Evolutionary conservation across 2,329 filamentous ascomycete species (phyloP).

Genomic region (Shiraia sp.): DNA sequence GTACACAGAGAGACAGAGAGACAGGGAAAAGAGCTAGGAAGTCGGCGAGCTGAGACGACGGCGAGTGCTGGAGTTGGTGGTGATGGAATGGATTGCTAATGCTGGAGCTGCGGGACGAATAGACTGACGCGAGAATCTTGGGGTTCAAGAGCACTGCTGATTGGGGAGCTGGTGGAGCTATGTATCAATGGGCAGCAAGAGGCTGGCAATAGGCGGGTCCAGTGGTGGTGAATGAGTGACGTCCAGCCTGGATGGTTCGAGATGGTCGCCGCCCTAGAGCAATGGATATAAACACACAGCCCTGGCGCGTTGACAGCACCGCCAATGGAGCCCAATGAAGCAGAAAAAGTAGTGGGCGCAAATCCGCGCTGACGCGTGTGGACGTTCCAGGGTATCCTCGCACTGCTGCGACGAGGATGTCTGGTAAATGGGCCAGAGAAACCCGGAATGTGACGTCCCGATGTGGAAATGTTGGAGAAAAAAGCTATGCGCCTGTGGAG

Average conservation of each 20-base stretch:
- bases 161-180: constrained; percentile 8
- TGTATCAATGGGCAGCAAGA: constrained; percentile 11
- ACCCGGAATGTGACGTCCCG: constrained; percentile 40
- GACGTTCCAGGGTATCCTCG: constrained; percentile 44
- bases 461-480: constrained; percentile 43
- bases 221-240: constrained; percentile 26
- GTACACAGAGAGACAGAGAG: too few relatives aligned
- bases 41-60: constrained; percentile 17
- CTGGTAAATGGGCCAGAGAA: constrained; percentile 26
- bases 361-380: constrained; percentile 40
- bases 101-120: too few relatives aligned
- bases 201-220: constrained; percentile 13
- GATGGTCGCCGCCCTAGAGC: constrained; percentile 34
- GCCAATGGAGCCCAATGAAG: constrained; percentile 44
- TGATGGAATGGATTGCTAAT: constrained; percentile 5
- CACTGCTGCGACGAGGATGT: constrained; percentile 40
- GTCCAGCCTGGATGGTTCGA: constrained; percentile 31
- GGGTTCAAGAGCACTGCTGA: constrained; percentile 15
- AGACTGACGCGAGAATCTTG: too few relatives aligned
- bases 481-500: constrained; percentile 28
- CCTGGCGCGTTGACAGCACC: constrained; percentile 37
- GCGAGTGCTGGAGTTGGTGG: constrained; percentile 7
- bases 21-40: constrained; percentile 6
- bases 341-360: constrained; percentile 39
- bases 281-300: constrained; percentile 43